Base-by-base conservation (phyloP, 768 basidiomycete species). In the Lactarius sp. region DNA sequence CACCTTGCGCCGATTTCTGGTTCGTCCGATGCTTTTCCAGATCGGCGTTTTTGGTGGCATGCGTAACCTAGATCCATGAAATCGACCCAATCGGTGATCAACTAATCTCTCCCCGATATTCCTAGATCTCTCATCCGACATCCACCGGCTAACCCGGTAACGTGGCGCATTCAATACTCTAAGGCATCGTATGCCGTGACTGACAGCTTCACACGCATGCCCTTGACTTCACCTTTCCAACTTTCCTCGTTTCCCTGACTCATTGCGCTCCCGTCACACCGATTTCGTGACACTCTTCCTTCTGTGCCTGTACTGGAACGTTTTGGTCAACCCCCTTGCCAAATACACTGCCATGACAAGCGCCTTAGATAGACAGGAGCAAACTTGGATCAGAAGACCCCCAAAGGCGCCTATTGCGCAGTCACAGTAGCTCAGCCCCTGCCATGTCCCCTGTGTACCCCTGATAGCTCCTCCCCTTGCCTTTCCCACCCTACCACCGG, bases 51-150 rank as follows among this genome's bases (percentile, higher is more conserved):
- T 66, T 57, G 55, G 57, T 55, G 58, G 59, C 54, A 67, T 56
- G 57, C 64, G 61, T 64, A 63, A 61, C 66, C 66, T 59, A 66
- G 67, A 66, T 66, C 67, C 65, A 62, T 55, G 65, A 61, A 68
- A 68, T 68, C 67, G 47, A 58, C 54, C 60, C 60, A 68, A 68
- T 68, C 67, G 67, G 67, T 66, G 67, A 68, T 59, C 67, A 61
- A 62, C 60, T 56, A 68, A 68, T 66, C 67, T 68, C 54, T 51
- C 64, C 65, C 65, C 66, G 66, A 67, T 67, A 64, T 64, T 67
- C 66, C 65, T 52, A 67, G 64, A 66, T 66, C 64, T 53, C 52
- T 49, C 44, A 41, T 59, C 66, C 66, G 66, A 57, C 27, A 50
- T 41, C 13, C 34, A 34, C 62, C 65, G 46, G 56, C 56, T 39